A percentile compares a stretch with the other conserved stretches of the same genome.
phyloP scores from a whole-genome alignment of 2,329 filamentous ascomycete species.

The Colletotrichum lupini region DNA sequence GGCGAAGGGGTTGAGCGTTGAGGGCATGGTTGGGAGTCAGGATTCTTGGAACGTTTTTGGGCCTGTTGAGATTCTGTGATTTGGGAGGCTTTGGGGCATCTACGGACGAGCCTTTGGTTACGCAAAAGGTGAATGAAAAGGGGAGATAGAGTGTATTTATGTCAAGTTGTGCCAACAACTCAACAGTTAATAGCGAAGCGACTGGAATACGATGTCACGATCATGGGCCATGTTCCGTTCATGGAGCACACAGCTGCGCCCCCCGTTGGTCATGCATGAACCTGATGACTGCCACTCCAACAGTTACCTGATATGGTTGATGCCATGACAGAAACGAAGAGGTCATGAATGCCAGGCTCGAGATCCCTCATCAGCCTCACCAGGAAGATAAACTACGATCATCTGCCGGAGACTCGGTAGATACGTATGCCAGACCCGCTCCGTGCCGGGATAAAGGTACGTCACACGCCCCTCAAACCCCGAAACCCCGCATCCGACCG shows the following conservation, averaged over 20 bases:
- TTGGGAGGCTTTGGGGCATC: background rate
- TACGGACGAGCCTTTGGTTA: background rate
- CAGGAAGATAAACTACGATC: too few relatives aligned
- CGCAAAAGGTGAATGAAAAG: background rate
- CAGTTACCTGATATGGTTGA: too few relatives aligned
- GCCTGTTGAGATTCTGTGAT: background rate
- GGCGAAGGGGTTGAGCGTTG: constrained; percentile 83
- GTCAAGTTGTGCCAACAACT: background rate
- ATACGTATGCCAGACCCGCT: background rate
- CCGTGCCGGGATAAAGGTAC: background rate
- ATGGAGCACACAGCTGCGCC: too few relatives aligned
- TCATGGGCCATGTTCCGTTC: too few relatives aligned
- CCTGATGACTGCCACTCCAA: too few relatives aligned
- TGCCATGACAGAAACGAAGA: too few relatives aligned
- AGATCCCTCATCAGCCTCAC: too few relatives aligned
- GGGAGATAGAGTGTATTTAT: background rate
- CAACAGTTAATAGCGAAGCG: background rate
- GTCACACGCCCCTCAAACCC: background rate
- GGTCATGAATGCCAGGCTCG: too few relatives aligned
- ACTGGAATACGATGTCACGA: too few relatives aligned
- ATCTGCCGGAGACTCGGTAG: background rate
- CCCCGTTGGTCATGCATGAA: rapidly evolving
- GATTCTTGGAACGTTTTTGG: background rate
- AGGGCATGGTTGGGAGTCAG: constrained; percentile 65
- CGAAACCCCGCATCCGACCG: constrained; percentile 8